A percentile compares a stretch with the other conserved stretches of the same genome.
Evolutionary conservation across 176 grass and related monocot genomes (phyloP).

Genomic region (Miscanthus lutarioriparius): DNA sequence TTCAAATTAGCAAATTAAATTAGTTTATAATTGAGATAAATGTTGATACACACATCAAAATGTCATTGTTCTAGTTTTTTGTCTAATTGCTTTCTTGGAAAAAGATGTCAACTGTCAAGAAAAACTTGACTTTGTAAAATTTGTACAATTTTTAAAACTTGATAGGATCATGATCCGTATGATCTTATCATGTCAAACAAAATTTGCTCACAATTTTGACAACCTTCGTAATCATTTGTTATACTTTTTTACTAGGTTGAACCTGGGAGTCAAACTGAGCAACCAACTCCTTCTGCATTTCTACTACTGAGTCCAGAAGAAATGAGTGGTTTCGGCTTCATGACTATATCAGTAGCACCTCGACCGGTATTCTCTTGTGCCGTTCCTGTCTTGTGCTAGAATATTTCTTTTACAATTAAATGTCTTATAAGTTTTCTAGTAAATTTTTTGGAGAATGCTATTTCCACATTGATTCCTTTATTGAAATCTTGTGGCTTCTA

Average conservation of each 20-base stretch:
- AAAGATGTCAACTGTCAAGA: not conserved
- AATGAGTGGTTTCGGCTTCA: conserved; percentile 77
- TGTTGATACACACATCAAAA: not conserved
- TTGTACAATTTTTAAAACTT: not conserved
- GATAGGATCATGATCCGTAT: not conserved
- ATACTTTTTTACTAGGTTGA: conserved; percentile 66
- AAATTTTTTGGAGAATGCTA: not conserved
- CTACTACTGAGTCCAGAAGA: conserved; percentile 75
- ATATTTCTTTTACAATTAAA: conserved; percentile 25
- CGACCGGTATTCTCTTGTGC: conserved; percentile 67
- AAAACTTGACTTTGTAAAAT: not conserved
- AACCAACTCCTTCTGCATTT: conserved; percentile 89
- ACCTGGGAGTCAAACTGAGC: conserved; percentile 98
- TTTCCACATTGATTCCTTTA: not conserved
- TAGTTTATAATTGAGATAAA: not conserved
- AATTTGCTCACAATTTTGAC: not conserved
- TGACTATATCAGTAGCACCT: conserved; percentile 93
- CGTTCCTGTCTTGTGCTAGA: conserved; percentile 21
- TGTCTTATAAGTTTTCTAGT: conserved; percentile 5
- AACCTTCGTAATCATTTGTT: not conserved
- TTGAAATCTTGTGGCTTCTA: conserved; percentile 1
- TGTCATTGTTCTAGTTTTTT: not conserved
- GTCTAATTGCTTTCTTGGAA: not conserved
- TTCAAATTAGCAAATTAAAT: not conserved
- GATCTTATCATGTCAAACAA: not conserved